phyloP scores from a whole-genome alignment of 192 early-diverging fungal genomes.

The Chytriomyces confervae region DNA sequence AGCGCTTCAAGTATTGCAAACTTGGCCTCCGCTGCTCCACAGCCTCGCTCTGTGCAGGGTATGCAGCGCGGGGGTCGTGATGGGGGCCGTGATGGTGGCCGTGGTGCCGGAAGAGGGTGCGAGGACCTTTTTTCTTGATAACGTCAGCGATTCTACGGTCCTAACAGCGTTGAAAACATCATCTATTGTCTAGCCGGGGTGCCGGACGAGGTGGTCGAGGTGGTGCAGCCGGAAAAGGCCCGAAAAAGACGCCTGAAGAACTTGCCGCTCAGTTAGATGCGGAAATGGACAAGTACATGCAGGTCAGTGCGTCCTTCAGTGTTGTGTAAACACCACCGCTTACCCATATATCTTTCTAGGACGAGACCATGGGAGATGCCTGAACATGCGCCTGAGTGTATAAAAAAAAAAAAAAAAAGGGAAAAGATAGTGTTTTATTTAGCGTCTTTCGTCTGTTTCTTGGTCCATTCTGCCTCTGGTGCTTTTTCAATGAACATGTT shows the following conservation, averaged over 20 bases:
- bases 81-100: constrained; percentile 18
- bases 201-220: constrained; percentile 28
- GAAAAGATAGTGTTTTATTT: too few species aligned
- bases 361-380: constrained; percentile 31
- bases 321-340: background rate
- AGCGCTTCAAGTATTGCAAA: constrained; percentile 18
- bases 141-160: too few species aligned
- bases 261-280: constrained; percentile 47
- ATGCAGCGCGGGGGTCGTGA: background rate
- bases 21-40: constrained; percentile 11
- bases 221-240: constrained; percentile 13
- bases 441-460: background rate
- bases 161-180: background rate
- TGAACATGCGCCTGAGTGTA: background rate
- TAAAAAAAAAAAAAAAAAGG: background rate
- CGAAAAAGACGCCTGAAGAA: constrained; percentile 30
- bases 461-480: too few species aligned
- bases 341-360: background rate
- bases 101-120: constrained; percentile 24
- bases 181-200: constrained; percentile 5
- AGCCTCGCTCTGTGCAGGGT: background rate
- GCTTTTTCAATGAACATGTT: too few species aligned
- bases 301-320: constrained; percentile 7
- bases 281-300: constrained; percentile 61
- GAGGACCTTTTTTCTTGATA: background rate